Evolutionary conservation across 2,329 filamentous ascomycete genomes (phyloP), one percentile per base, ranked within the genome.

Genomic region (Capronia coronata): DNA sequence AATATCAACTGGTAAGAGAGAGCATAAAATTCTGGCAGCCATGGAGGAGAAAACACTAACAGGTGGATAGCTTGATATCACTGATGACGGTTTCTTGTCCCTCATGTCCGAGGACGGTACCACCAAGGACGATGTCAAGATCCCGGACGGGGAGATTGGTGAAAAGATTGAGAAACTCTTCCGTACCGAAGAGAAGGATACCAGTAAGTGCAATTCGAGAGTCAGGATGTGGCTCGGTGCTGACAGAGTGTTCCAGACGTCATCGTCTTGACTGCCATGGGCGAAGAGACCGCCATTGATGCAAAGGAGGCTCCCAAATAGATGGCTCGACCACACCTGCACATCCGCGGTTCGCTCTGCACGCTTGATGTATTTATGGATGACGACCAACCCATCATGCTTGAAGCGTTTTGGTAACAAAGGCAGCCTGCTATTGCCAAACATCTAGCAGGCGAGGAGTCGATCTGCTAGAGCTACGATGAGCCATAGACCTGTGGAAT

Each of bases 261-360:
- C 65, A 85, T 91, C 65, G 82, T 98, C 70, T 86, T 94, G 69
- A 87, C 87, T 65, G 83, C 93, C 70, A 98, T 98, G 93, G 87
- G 87, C 68, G 91, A 98, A 77, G 87, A 97, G 80, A 75, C 79
- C 64, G 86, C 84, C 67, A 84, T 96, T 70, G 90, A 96, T 69
- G 86, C 83, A 75, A 97, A 97, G 83, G 90, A 96, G 76, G 87
- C 87, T 71, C 83, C 86, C 71, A 61, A 60, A 52, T 58, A 58
- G 57, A 53, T 39, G 35, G 32, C 30, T 40, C 41, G 47, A 37
- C 27, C 34, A 41, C 35, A 29, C 34, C 37, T 38, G 44, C 29
- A 48, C n/a, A 43, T 44, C 48, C 42, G 42, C 39, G 44, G 47
- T 42, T 22, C 41, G 27, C 43, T 50, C 47, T 51, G 29, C 50